Base-by-base conservation (phyloP, 768 basidiomycete genomes). In the Boletellus ananas region DNA sequence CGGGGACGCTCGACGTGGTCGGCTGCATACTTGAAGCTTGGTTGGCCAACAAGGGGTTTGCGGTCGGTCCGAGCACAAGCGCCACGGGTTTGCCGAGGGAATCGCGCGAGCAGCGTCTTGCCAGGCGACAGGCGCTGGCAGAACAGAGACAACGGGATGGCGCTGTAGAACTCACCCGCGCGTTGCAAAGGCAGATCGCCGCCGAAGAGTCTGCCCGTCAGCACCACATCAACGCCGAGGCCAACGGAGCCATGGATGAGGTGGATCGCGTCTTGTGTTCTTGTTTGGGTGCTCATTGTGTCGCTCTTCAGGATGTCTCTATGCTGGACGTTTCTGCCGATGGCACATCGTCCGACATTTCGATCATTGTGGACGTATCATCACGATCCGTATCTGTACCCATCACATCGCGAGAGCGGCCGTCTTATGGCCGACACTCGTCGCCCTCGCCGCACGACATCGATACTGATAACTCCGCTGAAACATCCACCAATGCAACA, bases 21-120 rank as follows among this genome's bases (percentile, higher is more conserved):
- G 93, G 92, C 6, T 91, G 90, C 55, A 88, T 97, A 20, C 77
- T 97, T 18, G 93, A 95, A 71, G 88, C 90, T 14, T 97, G 94
- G 92, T 69, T 96, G 25, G 86, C 86, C 6, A 84, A 85, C 57
- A 87, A 88, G 62, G 93, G 92, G 0, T 89, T 96, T 63, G 84
- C 89, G 0, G 84, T 94, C 20, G 87, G 85, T 16, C 88, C 92
- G 4, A 87, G 84, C 58, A 75, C 85, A 0, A 83, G 86, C 46
- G 88, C 86, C 0, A 87, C 82, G 3, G 87, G 87, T 1, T 67
- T 83, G 52, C 85, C 84, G 13, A 71, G 87, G 45, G 90, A 92
- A 70, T 80, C 83, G 23, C 74, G 84, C 52, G 88, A 91, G 63
- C 85, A 88, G 60, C 70, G 89, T 10, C 72, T 80, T 31, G 84